phyloP scores from a whole-genome alignment of 805 yeast species.

The Myxozyma geophila region DNA sequence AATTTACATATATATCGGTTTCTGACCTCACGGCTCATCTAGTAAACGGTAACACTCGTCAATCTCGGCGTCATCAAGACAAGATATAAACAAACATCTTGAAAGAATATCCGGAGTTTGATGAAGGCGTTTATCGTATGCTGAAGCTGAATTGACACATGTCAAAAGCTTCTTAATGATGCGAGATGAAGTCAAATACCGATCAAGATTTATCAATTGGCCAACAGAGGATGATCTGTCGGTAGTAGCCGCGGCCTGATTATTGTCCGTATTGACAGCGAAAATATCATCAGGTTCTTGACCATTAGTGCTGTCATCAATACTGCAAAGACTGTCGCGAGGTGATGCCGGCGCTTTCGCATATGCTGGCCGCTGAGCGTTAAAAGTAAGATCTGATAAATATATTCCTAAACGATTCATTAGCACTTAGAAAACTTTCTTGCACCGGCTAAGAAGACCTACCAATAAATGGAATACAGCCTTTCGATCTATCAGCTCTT shows the following conservation, averaged over 20 bases:
- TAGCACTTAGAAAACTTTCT: neutral
- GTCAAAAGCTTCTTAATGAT: conserved; percentile 77
- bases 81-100: conserved; percentile 79
- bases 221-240: neutral
- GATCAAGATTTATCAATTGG: conserved; percentile 69
- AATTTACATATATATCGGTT: neutral
- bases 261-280: neutral
- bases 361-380: conserved; percentile 63
- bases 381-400: conserved; percentile 78
- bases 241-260: neutral
- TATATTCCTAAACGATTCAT: conserved; percentile 55
- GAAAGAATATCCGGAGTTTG: conserved; percentile 69
- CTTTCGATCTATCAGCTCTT: conserved; percentile 63
- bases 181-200: conserved; percentile 74
- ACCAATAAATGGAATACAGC: conserved; percentile 87
- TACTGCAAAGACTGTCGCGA: conserved; percentile 35
- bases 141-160: conserved; percentile 81
- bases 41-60: conserved; percentile 48
- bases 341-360: conserved; percentile 41
- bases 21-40: conserved; percentile 16
- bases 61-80: conserved; percentile 69
- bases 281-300: conserved; percentile 12
- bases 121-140: conserved; percentile 56
- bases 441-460: neutral
- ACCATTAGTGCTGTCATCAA: conserved; percentile 38